Evolutionary conservation across 2,329 filamentous ascomycete genomes (phyloP).

Genomic region (Setomelanomma holmii): DNA sequence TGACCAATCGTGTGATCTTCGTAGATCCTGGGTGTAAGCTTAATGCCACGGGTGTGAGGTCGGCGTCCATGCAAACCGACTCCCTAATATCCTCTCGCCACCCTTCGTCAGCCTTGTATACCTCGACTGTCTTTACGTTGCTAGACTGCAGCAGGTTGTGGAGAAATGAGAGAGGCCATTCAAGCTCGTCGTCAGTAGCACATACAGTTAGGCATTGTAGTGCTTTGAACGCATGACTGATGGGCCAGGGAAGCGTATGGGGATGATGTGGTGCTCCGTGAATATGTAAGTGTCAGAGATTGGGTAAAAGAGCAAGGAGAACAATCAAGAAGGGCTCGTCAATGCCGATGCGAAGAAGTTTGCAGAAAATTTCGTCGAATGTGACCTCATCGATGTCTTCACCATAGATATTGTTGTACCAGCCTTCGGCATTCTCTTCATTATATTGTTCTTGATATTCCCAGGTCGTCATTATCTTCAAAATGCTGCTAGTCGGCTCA

Average conservation of each 20-base stretch:
- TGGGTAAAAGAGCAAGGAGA: not conserved
- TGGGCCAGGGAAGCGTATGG: not conserved
- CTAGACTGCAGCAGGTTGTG: not conserved
- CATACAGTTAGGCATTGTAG: not conserved
- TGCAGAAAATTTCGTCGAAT: conserved; percentile 7
- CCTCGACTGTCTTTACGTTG: not conserved
- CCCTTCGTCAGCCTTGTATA: no score
- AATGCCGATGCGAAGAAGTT: not conserved
- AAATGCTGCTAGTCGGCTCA: not conserved
- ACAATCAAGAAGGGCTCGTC: not conserved
- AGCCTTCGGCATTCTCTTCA: not conserved
- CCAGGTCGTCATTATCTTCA: not conserved
- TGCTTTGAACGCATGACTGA: not conserved
- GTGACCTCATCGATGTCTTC: not conserved
- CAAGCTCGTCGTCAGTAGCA: not conserved
- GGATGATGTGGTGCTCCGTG: not conserved
- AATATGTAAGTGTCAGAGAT: not conserved
- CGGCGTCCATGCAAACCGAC: no score
- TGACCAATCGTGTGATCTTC: not conserved
- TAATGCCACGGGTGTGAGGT: no score
- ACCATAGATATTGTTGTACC: not conserved
- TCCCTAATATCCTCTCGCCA: no score
- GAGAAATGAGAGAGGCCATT: not conserved
- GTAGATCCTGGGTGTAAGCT: not conserved
- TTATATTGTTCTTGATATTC: no score